Conservation (phyloP, 305 asterid species). For the Fraxinus baroniana region DNA sequence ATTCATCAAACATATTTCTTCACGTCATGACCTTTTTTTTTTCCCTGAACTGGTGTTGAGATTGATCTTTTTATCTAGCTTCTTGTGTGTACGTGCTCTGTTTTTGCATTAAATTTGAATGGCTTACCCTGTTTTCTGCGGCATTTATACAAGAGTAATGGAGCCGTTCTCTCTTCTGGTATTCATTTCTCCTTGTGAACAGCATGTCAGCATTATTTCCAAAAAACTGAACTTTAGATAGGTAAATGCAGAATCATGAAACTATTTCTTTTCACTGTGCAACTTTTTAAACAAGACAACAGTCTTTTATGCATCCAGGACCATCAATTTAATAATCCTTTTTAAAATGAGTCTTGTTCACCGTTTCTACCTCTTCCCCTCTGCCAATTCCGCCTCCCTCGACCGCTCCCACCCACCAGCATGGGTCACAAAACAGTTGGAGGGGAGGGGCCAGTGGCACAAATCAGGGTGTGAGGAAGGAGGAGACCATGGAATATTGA, state of each 20-base stretch:
- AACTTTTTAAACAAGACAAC: neutral
- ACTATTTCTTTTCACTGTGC: neutral
- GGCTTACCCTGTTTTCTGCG: neutral
- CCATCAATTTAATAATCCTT: neutral
- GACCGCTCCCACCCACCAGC: neutral
- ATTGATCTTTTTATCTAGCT: neutral
- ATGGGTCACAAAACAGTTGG: neutral
- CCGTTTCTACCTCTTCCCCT: neutral
- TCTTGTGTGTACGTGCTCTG: neutral
- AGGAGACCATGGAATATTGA: neutral
- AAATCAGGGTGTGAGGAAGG: neutral
- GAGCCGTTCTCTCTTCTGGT: neutral
- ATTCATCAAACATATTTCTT: neutral
- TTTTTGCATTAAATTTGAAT: neutral
- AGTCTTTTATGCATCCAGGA: neutral
- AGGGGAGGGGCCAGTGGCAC: neutral
- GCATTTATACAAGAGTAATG: neutral
- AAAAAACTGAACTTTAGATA: neutral
- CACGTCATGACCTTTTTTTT: neutral
- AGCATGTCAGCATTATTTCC: neutral
- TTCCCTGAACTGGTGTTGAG: neutral
- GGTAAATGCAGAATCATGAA: neutral
- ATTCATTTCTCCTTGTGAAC: neutral
- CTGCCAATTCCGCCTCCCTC: neutral
- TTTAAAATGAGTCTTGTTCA: neutral